Evolutionary conservation across 2,329 filamentous ascomycete species (phyloP).

Genomic region (Remersonia thermophila): DNA sequence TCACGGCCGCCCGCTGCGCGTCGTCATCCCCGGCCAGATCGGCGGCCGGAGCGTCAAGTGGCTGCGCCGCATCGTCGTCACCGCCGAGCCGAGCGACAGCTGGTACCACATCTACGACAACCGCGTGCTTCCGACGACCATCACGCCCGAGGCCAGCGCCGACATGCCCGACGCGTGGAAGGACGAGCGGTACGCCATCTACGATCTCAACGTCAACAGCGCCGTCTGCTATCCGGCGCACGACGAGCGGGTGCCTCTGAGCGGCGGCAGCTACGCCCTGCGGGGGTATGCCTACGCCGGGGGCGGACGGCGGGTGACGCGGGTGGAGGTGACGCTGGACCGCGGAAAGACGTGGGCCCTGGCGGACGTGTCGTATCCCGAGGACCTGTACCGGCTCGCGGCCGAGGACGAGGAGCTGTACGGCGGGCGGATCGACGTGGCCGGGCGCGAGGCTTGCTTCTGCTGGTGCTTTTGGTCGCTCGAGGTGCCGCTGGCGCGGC

Average conservation of each 20-base stretch:
- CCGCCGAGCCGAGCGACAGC: conserved; percentile 69
- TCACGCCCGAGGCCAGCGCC: conserved; percentile 69
- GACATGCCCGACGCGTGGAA: conserved; percentile 67
- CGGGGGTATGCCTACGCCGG: conserved; percentile 82
- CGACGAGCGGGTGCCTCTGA: conserved; percentile 50
- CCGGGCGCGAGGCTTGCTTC: conserved; percentile 69
- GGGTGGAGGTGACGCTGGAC: conserved; percentile 74
- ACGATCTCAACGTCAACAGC: conserved; percentile 81
- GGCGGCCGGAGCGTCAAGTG: conserved; percentile 89
- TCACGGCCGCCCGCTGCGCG: conserved; percentile 72
- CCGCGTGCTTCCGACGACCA: conserved; percentile 73
- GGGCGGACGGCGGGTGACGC: conserved; percentile 69
- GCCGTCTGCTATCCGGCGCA: conserved; percentile 71
- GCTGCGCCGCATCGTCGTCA: conserved; percentile 71
- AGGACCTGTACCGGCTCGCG: conserved; percentile 64
- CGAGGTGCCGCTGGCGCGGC: conserved; percentile 48
- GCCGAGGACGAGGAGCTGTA: conserved; percentile 52
- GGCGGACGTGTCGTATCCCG: conserved; percentile 66
- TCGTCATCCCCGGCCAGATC: conserved; percentile 81
- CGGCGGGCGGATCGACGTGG: conserved; percentile 68
- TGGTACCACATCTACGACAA: conserved; percentile 97
- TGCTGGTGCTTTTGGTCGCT: conserved; percentile 91
- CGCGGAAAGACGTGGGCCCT: conserved; percentile 70
- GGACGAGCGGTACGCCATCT: conserved; percentile 85
- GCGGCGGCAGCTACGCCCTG: conserved; percentile 45